phyloP scores from a whole-genome alignment of 2,329 filamentous ascomycete genomes.

The Neonectria magnoliae region DNA sequence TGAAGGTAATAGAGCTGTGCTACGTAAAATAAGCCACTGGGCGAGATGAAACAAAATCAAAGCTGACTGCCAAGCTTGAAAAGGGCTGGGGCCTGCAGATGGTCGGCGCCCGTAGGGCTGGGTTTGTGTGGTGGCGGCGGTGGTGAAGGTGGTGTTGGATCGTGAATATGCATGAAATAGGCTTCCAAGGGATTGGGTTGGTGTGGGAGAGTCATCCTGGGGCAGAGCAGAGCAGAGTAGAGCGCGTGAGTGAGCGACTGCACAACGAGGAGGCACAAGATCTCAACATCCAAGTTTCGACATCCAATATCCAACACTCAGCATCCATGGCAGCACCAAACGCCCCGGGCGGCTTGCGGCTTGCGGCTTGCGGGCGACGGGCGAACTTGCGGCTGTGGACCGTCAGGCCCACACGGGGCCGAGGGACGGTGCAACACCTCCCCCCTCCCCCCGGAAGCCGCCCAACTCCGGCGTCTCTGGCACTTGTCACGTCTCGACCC shows the following conservation, averaged over 20 bases:
- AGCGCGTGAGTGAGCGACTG: background rate
- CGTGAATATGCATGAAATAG: background rate
- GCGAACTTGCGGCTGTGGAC: background rate
- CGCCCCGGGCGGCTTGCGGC: constrained; percentile 8
- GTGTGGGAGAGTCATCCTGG: background rate
- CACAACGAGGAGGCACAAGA: too few relatives aligned
- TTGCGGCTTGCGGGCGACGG: background rate
- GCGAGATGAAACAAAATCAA: background rate
- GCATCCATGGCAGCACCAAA: background rate
- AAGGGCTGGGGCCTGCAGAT: background rate
- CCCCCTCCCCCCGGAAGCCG: background rate
- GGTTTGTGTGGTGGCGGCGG: background rate
- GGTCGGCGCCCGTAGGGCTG: constrained; percentile 5
- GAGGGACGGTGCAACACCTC: background rate
- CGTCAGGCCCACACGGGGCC: background rate
- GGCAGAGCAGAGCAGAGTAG: background rate
- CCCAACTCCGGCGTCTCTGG: background rate
- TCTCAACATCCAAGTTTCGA: background rate
- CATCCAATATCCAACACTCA: background rate
- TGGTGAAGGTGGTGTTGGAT: background rate
- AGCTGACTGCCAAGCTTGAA: background rate
- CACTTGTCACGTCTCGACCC: background rate
- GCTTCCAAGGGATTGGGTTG: background rate
- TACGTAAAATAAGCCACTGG: too few relatives aligned
- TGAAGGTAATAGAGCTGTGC: background rate